Percentiles rank a stretch among this genome's conserved stretches.
These are phyloP conservation scores for Jackrogersella multiformis DNA, from an alignment of 495 filamentous ascomycete genomes.

Conservation along the genomic window DNA sequence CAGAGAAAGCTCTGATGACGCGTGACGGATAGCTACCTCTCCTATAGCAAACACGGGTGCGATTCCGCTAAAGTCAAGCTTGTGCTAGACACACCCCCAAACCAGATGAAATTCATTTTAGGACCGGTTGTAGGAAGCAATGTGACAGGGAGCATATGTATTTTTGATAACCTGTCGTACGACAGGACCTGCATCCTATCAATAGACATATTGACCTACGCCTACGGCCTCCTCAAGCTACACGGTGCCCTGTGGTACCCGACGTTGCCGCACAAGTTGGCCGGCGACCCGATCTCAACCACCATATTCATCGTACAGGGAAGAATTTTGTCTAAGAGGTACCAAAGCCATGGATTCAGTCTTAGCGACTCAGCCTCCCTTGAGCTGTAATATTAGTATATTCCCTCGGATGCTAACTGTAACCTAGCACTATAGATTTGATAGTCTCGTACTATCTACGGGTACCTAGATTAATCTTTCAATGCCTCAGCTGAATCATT, in stretches of 20 bases:
- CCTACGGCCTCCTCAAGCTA: conserved; percentile 51
- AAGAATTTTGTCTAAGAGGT: no score
- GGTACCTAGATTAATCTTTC: neutral
- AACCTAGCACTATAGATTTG: no score
- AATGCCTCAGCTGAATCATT: neutral
- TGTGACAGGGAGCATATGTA: conserved; percentile 26
- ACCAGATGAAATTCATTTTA: conserved; percentile 49
- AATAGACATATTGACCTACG: conserved; percentile 55
- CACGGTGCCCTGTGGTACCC: conserved; percentile 52
- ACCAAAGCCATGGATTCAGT: no score
- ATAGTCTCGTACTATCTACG: no score
- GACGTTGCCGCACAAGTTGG: conserved; percentile 22
- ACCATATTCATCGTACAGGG: conserved; percentile 11
- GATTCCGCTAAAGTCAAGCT: conserved; percentile 43
- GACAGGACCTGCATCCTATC: conserved; percentile 53
- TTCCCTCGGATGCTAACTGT: no score
- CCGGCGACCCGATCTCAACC: neutral
- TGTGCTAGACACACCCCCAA: conserved; percentile 41
- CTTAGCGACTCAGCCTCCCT: no score
- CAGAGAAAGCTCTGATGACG: no score
- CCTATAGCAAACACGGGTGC: neutral
- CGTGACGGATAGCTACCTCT: no score
- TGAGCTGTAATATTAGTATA: no score
- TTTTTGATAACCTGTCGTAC: neutral
- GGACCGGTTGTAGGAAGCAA: conserved; percentile 51